Evolutionary conservation across 208 protist genomes (phyloP).

Genomic region (Leishmania arabica): DNA sequence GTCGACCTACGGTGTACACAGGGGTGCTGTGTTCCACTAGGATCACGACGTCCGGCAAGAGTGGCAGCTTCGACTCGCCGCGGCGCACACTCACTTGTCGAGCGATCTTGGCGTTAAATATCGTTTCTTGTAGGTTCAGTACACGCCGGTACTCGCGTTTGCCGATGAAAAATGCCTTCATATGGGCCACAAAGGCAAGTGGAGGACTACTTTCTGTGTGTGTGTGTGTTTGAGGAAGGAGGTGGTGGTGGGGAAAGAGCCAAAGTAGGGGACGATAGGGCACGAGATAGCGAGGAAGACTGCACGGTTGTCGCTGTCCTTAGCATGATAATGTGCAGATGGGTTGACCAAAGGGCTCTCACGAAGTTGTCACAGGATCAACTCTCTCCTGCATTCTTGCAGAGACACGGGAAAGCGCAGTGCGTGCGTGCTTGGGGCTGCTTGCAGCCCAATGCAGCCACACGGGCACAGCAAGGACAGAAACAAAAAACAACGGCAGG

Average conservation of each 20-base stretch:
- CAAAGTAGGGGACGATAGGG: background rate
- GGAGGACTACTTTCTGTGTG: background rate
- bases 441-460: background rate
- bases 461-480: background rate
- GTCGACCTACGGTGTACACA: slow-evolving; percentile 88
- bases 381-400: background rate
- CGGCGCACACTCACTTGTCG: slow-evolving; percentile 46
- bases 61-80: slow-evolving; percentile 30
- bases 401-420: background rate
- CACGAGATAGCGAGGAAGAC: background rate
- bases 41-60: slow-evolving; percentile 57
- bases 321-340: background rate
- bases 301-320: background rate
- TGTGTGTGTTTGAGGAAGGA: background rate
- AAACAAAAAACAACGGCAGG: background rate
- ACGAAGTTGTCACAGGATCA: background rate
- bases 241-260: background rate
- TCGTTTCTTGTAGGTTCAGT: slow-evolving; percentile 66
- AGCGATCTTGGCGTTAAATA: slow-evolving; percentile 74
- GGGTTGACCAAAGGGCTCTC: background rate
- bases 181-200: slow-evolving; percentile 9
- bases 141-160: slow-evolving; percentile 53
- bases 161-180: slow-evolving; percentile 76
- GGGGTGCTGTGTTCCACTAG: slow-evolving; percentile 79
- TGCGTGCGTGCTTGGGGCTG: background rate